Percentiles rank a stretch among this genome's conserved stretches.
Conservation (phyloP, 768 basidiomycete genomes). For the Lactarius sp. region DNA sequence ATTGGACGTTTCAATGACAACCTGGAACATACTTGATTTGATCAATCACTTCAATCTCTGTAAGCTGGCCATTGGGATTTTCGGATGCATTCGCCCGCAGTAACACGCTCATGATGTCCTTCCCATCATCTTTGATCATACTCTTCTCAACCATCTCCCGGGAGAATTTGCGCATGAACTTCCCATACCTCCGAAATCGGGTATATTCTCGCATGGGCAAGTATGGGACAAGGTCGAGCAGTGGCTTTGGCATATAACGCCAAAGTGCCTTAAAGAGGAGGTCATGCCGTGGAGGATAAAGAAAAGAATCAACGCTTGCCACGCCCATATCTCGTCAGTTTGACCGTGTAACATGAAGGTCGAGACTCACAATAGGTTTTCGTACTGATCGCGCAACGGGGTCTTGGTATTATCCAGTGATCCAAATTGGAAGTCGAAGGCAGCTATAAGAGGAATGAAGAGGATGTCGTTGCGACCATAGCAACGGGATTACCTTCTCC, state of each 20-base stretch:
- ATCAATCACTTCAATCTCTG: slow-evolving; percentile 7
- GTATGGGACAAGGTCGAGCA: slow-evolving; percentile 2
- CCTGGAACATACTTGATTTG: slow-evolving; percentile 16
- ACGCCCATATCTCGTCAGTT: not conserved
- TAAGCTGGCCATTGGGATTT: not conserved
- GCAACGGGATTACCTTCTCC: slow-evolving; percentile 24
- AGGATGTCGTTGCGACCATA: not conserved
- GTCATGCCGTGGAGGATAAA: too few species aligned
- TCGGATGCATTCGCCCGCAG: slow-evolving; percentile 25
- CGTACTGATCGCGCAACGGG: slow-evolving; percentile 25
- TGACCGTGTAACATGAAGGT: not conserved
- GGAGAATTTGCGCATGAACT: slow-evolving; percentile 17
- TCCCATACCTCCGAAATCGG: slow-evolving; percentile 10
- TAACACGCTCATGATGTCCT: slow-evolving; percentile 27
- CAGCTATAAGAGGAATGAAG: slow-evolving; percentile 14
- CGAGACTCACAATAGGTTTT: slow-evolving; percentile 27
- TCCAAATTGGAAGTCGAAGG: slow-evolving; percentile 28
- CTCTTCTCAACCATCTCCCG: slow-evolving; percentile 2
- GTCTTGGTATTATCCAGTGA: slow-evolving; percentile 26
- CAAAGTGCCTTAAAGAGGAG: too few species aligned
- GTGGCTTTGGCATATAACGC: too few species aligned
- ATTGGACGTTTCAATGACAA: not conserved
- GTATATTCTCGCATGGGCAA: slow-evolving; percentile 12
- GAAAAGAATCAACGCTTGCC: too few species aligned
- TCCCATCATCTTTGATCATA: slow-evolving; percentile 9